Evolutionary conservation across 768 basidiomycete species (phyloP).

Genomic region (Psilocybe cubensis): DNA sequence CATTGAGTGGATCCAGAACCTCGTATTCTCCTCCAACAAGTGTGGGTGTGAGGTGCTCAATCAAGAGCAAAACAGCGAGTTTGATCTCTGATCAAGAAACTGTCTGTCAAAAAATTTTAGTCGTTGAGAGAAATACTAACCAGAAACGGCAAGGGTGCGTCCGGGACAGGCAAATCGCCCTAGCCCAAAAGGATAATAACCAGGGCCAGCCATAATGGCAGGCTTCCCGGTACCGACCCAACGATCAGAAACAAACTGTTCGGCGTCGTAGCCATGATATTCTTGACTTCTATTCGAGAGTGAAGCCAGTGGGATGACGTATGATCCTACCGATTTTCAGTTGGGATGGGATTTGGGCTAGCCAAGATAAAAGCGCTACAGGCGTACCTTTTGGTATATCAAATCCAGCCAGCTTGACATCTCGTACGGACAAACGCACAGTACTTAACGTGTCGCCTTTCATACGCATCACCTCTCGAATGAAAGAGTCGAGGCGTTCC

Average conservation of each 20-base stretch:
- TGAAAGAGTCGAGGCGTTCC: slow-evolving; percentile 4
- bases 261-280: slow-evolving; percentile 1
- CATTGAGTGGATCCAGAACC: slow-evolving; percentile 9
- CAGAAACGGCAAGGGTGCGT: background rate
- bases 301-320: slow-evolving; percentile 1
- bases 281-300: background rate
- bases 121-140: background rate
- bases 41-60: background rate
- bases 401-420: background rate
- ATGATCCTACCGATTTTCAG: background rate
- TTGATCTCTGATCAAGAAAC: slow-evolving; percentile 3
- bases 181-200: slow-evolving; percentile 5
- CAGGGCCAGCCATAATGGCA: background rate
- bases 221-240: slow-evolving; percentile 5
- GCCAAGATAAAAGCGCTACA: background rate
- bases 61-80: slow-evolving; percentile 8
- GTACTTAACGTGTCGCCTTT: slow-evolving; percentile 1
- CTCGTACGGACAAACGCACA: background rate
- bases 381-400: slow-evolving; percentile 1
- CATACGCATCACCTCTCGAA: slow-evolving; percentile 6
- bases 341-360: background rate
- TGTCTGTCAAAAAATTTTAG: background rate
- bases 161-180: slow-evolving; percentile 5
- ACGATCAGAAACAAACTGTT: background rate
- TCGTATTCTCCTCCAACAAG: slow-evolving; percentile 8